Percentiles rank a stretch among this genome's conserved stretches.
phyloP scores from a whole-genome alignment of 306 rosid genomes.

The Heteromeles arbutifolia region DNA sequence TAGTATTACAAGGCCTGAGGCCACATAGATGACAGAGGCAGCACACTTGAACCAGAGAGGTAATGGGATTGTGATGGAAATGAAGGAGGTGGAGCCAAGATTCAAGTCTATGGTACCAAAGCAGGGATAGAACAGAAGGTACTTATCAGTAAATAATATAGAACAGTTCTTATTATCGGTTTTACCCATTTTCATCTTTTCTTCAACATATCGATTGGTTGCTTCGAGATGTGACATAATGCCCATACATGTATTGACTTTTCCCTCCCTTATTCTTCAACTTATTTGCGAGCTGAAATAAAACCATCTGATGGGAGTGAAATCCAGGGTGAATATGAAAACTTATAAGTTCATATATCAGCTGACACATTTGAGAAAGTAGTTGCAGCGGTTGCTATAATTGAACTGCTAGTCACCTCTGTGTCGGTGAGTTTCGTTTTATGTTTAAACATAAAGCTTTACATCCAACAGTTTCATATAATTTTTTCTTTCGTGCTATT shows the following conservation, averaged over 20 bases:
- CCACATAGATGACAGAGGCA: too few relatives aligned
- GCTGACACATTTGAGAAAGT: slow-evolving; percentile 91
- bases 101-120: too few relatives aligned
- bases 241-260: neutral
- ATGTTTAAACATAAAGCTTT: slow-evolving; percentile 5
- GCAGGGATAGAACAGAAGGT: too few relatives aligned
- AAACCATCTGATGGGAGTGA: slow-evolving; percentile 52
- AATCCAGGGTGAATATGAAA: slow-evolving; percentile 47
- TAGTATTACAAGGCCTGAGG: too few relatives aligned
- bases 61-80: too few relatives aligned
- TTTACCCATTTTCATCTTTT: neutral
- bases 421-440: slow-evolving; percentile 61
- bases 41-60: too few relatives aligned
- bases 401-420: slow-evolving; percentile 73
- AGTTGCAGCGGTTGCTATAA: slow-evolving; percentile 78
- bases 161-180: neutral
- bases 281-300: slow-evolving; percentile 51
- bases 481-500: neutral
- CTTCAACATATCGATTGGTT: slow-evolving; percentile 2
- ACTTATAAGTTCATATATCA: slow-evolving; percentile 57
- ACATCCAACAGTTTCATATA: neutral
- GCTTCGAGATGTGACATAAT: neutral
- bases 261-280: slow-evolving; percentile 8
- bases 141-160: neutral
- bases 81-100: slow-evolving; percentile 43